Evolutionary conservation across 1,284 basidiomycete species (phyloP), one percentile per base, ranked within the genome.

Genomic region (Ustilago nuda): DNA sequence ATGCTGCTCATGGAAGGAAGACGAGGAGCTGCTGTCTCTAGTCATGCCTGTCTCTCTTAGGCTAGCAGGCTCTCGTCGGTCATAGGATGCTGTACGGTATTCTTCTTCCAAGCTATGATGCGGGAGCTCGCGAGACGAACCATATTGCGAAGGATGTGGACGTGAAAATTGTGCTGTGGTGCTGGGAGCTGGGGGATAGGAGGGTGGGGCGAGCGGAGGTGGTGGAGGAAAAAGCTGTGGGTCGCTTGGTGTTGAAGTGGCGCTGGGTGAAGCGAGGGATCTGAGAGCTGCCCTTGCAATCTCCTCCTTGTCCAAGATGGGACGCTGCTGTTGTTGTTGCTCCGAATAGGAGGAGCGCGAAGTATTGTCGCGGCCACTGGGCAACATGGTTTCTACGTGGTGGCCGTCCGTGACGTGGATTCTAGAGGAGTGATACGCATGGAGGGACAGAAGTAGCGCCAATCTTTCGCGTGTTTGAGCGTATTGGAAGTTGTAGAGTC

Each of bases 251-350:
- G 65, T 58, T 6, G 65, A 52, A 55, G 36, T 45, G 9, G 17
- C 8, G 23, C 37, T 56, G 23, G 64, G 68, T 0, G 19, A 61
- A 9, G 74, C 65, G 5, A 76, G 63, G 0, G 74, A 76, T 3
- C 74, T 69, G 6, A 76, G 60, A n/a, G 69, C 74, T 6, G 74
- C 74, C 27, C 74, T 56, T 0, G 74, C 74, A 12, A 76, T 60
- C 50, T 76, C 69, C 41, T 72, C 69, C 45, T 76, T 76, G 48
- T 72, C 62, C 35, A 69, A 66, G 50, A 60, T 41, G 17, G 74
- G 46, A 27, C 52, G 52, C 7, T 32, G 63, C 0, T 35, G 45
- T 33, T 54, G 43, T 27, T 43, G 39, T 17, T 43, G 39, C 39
- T 43, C 39, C 39, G 13, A 15, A 43, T 43, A 43, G n/a, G 41